Evolutionary conservation across 2,329 filamentous ascomycete genomes (phyloP).

Genomic region (Coniella vitis): DNA sequence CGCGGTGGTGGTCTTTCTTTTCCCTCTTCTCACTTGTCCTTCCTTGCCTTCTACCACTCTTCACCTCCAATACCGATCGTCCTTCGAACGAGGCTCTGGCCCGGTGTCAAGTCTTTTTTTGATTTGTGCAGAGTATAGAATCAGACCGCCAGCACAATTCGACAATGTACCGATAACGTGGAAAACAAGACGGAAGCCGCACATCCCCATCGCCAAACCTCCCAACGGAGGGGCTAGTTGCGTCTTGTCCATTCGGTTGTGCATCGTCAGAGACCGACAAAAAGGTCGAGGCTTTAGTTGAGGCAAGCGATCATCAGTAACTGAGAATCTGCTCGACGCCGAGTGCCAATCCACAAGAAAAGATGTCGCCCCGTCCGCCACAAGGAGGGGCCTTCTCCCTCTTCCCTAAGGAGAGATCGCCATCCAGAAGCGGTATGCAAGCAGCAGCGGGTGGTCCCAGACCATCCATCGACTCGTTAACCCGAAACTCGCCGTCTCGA

Average conservation of each 20-base stretch:
- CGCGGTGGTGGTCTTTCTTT: too few species aligned
- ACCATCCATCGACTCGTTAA: slow-evolving; percentile 22
- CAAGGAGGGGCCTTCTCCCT: slow-evolving; percentile 48
- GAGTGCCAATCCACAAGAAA: neutral
- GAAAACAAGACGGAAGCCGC: neutral
- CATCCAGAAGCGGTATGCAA: slow-evolving; percentile 34
- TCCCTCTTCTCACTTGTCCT: too few species aligned
- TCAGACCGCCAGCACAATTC: too few species aligned
- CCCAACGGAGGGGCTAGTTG: too few species aligned
- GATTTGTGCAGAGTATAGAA: too few species aligned
- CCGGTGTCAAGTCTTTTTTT: too few species aligned
- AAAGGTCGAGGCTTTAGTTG: slow-evolving; percentile 1
- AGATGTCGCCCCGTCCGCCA: slow-evolving; percentile 33
- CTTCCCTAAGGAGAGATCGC: slow-evolving; percentile 45
- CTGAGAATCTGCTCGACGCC: neutral
- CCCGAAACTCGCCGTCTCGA: slow-evolving; percentile 21
- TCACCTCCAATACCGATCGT: too few species aligned
- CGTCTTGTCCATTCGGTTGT: too few species aligned
- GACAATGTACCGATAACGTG: too few species aligned
- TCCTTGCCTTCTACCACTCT: too few species aligned
- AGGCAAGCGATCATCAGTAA: neutral
- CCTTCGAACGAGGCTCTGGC: too few species aligned
- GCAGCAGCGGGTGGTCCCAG: slow-evolving; percentile 16
- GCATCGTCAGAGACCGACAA: neutral
- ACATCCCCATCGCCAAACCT: neutral